Conservation (phyloP, 2,329 filamentous ascomycete species). For the Fusarium luffae region DNA sequence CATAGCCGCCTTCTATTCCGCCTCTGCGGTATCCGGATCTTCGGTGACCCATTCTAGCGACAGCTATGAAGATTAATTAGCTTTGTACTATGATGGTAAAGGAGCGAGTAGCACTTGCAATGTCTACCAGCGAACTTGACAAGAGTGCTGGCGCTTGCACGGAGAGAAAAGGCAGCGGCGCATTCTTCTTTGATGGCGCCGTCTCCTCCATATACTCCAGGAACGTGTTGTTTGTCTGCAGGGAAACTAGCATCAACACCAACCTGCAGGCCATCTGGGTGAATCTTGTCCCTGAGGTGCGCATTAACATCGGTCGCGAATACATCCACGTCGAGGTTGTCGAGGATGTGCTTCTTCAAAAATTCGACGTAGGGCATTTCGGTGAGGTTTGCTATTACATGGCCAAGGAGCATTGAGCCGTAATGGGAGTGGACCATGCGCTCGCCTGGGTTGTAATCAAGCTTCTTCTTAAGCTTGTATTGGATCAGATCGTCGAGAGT, state of each 20-base stretch:
- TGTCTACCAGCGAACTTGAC: constrained; percentile 21
- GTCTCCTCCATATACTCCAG: constrained; percentile 19
- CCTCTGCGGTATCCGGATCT: constrained; percentile 8
- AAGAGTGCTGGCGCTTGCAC: constrained; percentile 30
- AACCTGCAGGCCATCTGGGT: constrained; percentile 29
- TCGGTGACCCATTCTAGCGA: constrained; percentile 8
- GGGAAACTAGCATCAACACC: constrained; percentile 17
- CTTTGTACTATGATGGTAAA: fast-evolving
- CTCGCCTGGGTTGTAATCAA: constrained; percentile 25
- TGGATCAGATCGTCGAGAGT: constrained; percentile 31
- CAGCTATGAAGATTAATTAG: constrained; percentile 4
- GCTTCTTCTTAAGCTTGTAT: constrained; percentile 20
- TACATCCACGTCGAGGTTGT: constrained; percentile 21
- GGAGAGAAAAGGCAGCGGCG: constrained; percentile 21
- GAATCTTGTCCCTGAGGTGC: constrained; percentile 19
- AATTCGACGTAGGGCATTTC: constrained; percentile 27
- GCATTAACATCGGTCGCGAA: constrained; percentile 11
- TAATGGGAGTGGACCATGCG: constrained; percentile 32
- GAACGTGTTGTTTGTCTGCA: background rate
- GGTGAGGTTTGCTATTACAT: constrained; percentile 29
- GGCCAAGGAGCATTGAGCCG: constrained; percentile 23
- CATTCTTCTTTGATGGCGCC: constrained; percentile 38
- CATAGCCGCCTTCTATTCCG: constrained; percentile 13
- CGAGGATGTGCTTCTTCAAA: constrained; percentile 23
- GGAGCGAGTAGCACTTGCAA: background rate